phyloP scores from a whole-genome alignment of 2,329 filamentous ascomycete species.

The Incumbomyces delicatus region DNA sequence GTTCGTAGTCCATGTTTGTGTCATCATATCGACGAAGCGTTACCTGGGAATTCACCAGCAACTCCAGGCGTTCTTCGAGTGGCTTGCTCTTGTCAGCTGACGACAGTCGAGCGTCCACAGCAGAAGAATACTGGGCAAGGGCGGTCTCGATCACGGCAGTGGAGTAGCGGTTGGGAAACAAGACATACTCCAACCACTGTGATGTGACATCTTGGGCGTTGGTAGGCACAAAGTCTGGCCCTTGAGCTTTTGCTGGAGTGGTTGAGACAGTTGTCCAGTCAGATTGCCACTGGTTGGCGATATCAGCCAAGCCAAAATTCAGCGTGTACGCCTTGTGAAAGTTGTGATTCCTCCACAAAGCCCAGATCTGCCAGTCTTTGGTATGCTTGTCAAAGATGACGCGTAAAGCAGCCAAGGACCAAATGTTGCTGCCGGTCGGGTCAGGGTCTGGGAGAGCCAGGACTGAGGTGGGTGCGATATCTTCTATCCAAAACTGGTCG shows the following conservation, averaged over 20 bases:
- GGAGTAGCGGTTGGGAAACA: slow-evolving; percentile 75
- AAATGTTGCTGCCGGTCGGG: slow-evolving; percentile 61
- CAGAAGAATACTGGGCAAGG: slow-evolving; percentile 68
- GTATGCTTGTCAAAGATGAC: slow-evolving; percentile 44
- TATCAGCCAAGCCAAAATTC: slow-evolving; percentile 58
- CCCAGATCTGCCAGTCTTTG: slow-evolving; percentile 58
- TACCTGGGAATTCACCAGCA: slow-evolving; percentile 26
- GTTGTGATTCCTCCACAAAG: slow-evolving; percentile 76
- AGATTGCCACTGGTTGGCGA: slow-evolving; percentile 47
- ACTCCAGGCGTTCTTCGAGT: slow-evolving; percentile 27
- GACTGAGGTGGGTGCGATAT: slow-evolving; percentile 55
- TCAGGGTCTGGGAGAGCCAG: slow-evolving; percentile 56
- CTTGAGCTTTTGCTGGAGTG: slow-evolving; percentile 36
- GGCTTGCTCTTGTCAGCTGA: slow-evolving; percentile 28
- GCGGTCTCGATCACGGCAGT: slow-evolving; percentile 72
- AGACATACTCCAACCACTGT: slow-evolving; percentile 75
- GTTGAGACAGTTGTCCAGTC: slow-evolving; percentile 62
- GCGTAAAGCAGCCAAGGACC: slow-evolving; percentile 70
- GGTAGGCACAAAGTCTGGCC: slow-evolving; percentile 48
- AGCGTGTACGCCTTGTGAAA: slow-evolving; percentile 65
- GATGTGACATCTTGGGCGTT: slow-evolving; percentile 64
- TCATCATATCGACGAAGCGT: slow-evolving; percentile 64
- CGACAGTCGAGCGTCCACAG: slow-evolving; percentile 25
- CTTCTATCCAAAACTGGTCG: slow-evolving; percentile 49
- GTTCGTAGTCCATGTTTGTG: slow-evolving; percentile 65